phyloP scores from a whole-genome alignment of 169 alveolate genomes.

The Cryptosporidium tyzzeri region DNA sequence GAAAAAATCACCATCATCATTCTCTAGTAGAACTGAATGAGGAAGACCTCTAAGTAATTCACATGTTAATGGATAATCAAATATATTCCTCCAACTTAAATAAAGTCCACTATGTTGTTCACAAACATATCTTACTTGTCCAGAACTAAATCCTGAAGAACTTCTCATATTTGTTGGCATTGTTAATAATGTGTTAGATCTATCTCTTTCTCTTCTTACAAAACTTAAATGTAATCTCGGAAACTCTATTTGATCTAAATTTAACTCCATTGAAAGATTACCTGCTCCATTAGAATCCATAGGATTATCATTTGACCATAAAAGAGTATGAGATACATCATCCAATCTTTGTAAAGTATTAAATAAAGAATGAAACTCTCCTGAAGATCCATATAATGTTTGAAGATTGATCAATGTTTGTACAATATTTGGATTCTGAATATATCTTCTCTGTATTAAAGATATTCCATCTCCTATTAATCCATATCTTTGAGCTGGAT shows the following conservation, averaged over 20 bases:
- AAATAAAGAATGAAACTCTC: conserved; percentile 11
- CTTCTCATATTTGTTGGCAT: background rate
- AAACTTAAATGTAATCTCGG: conserved; percentile 76
- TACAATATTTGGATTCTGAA: conserved; percentile 21
- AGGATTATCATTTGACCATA: conserved; percentile 50
- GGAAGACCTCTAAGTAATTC: conserved; percentile 78
- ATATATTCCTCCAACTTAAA: conserved; percentile 74
- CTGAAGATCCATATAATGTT: conserved; percentile 40
- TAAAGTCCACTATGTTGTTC: conserved; percentile 80
- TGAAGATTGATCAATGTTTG: conserved; percentile 53
- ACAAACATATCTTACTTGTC: conserved; percentile 75
- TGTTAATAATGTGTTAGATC: conserved; percentile 27
- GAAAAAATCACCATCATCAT: conserved; percentile 80
- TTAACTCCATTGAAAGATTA: conserved; percentile 5
- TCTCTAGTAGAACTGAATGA: conserved; percentile 77
- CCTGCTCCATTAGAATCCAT: background rate
- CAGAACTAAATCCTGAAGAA: conserved; percentile 2
- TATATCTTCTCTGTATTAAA: conserved; percentile 53
- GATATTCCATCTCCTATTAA: conserved; percentile 54
- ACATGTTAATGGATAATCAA: conserved; percentile 74
- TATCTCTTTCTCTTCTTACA: conserved; percentile 41
- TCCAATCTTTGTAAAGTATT: conserved; percentile 65
- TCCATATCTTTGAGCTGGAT: conserved; percentile 19
- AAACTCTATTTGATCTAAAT: conserved; percentile 57
- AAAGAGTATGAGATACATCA: conserved; percentile 64